Conservation (phyloP, 2,329 filamentous ascomycete genomes). For the Hypoxylon sp. region DNA sequence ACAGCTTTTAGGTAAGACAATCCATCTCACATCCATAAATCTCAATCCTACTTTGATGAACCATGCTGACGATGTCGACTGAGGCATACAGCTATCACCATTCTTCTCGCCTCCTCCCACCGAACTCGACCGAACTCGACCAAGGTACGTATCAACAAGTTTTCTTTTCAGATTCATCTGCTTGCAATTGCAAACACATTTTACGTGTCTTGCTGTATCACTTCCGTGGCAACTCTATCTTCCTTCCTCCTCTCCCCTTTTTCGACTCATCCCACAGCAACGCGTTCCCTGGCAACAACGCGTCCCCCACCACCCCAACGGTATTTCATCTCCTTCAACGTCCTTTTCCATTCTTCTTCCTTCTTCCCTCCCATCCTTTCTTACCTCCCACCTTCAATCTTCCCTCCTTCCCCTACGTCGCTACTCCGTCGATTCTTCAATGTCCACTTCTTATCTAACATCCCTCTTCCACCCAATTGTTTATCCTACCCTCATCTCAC, state of each 20-base stretch:
- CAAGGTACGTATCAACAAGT: not conserved
- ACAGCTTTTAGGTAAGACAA: not conserved
- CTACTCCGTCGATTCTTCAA: not conserved
- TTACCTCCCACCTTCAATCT: not conserved
- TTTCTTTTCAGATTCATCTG: not conserved
- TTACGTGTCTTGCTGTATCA: not conserved
- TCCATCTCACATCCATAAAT: not conserved
- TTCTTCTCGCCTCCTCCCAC: not conserved
- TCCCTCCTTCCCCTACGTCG: no score
- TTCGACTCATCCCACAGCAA: not conserved
- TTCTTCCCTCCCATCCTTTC: not conserved
- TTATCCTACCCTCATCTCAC: not conserved
- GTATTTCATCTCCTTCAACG: no score
- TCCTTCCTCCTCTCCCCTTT: not conserved
- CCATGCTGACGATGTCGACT: not conserved
- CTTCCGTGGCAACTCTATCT: not conserved
- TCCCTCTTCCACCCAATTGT: not conserved
- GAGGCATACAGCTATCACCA: not conserved
- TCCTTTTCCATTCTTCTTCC: not conserved
- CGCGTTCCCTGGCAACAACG: not conserved
- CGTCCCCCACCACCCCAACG: no score
- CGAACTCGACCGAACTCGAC: constrained; percentile 1
- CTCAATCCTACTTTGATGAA: not conserved
- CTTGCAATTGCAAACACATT: not conserved
- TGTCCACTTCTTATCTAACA: not conserved